Percentiles rank a stretch among this genome's conserved stretches.
Evolutionary conservation across 345 rosid species (phyloP).

Genomic region (Psidium guajava): DNA sequence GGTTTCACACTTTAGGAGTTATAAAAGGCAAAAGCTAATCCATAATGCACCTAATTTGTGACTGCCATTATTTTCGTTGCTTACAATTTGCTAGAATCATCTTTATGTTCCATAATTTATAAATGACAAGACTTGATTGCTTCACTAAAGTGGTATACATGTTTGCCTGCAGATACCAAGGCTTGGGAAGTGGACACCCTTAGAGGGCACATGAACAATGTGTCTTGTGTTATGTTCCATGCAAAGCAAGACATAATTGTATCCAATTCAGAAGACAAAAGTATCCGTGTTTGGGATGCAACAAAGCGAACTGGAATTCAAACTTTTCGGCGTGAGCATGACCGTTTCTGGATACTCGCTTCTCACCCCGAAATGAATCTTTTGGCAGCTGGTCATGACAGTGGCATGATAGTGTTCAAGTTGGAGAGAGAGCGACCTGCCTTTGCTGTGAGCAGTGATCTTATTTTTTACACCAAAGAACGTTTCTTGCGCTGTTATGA

Average conservation of each 20-base stretch:
- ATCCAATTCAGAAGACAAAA: slow-evolving; percentile 94
- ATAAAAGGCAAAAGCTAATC: neutral
- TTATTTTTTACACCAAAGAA: slow-evolving; percentile 67
- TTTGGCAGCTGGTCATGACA: slow-evolving; percentile 96
- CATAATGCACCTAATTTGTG: neutral
- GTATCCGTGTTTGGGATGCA: slow-evolving; percentile 95
- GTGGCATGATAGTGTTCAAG: slow-evolving; percentile 95
- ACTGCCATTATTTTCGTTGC: neutral
- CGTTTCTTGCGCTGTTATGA: slow-evolving; percentile 72
- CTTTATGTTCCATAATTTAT: neutral
- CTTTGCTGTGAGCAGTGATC: slow-evolving; percentile 72
- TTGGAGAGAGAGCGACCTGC: slow-evolving; percentile 96
- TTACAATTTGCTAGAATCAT: neutral
- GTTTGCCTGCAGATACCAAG: slow-evolving; percentile 68
- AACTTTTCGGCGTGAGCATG: slow-evolving; percentile 94
- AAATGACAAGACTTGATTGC: neutral
- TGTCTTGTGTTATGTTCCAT: slow-evolving; percentile 94
- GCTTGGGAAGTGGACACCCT: slow-evolving; percentile 99
- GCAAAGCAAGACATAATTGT: slow-evolving; percentile 93
- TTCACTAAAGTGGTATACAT: neutral
- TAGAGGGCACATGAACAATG: slow-evolving; percentile 94
- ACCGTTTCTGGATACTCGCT: slow-evolving; percentile 90
- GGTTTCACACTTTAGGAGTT: neutral
- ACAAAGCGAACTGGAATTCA: slow-evolving; percentile 87
- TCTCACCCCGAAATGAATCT: slow-evolving; percentile 95